phyloP scores from a whole-genome alignment of 2,329 filamentous ascomycete species.

The Chrysoporthe austroafricana region DNA sequence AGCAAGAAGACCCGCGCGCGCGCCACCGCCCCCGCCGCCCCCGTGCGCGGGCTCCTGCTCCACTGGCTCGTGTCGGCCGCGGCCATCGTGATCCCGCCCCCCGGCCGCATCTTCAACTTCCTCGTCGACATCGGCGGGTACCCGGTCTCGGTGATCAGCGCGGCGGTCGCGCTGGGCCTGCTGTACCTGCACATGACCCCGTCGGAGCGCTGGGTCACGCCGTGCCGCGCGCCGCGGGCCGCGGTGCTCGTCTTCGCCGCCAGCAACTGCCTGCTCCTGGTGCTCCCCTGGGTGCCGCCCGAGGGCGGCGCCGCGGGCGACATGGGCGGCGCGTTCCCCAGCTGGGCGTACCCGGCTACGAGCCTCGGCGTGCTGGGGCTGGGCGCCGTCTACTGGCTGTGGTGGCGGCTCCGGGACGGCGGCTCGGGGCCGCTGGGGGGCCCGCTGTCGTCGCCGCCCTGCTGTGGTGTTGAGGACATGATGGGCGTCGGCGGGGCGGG shows the following conservation, averaged over 20 bases:
- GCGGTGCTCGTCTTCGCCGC: conserved; percentile 38
- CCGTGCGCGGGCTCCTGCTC: conserved; percentile 49
- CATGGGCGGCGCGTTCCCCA: conserved; percentile 36
- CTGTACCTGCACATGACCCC: conserved; percentile 38
- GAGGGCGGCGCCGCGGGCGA: conserved; percentile 31
- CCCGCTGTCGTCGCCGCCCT: not conserved
- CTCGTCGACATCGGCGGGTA: conserved; percentile 44
- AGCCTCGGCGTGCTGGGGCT: conserved; percentile 40
- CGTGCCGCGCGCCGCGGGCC: conserved; percentile 37
- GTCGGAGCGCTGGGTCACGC: conserved; percentile 37
- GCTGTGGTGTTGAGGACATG: not conserved
- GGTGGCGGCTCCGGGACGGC: conserved; percentile 34
- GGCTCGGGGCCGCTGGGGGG: not conserved
- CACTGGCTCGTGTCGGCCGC: conserved; percentile 65
- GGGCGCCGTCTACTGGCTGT: conserved; percentile 42
- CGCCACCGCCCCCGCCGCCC: conserved; percentile 16
- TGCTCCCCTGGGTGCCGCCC: conserved; percentile 44
- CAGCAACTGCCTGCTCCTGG: conserved; percentile 39
- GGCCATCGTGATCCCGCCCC: conserved; percentile 55
- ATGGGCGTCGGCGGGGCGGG: not conserved
- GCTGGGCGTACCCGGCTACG: conserved; percentile 43
- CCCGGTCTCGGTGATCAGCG: conserved; percentile 41
- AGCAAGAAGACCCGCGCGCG: conserved; percentile 19
- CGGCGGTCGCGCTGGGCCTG: conserved; percentile 40
- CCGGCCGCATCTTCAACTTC: conserved; percentile 45